phyloP scores from a whole-genome alignment of 2,329 filamentous ascomycete species.

The Sarocladiaceae sp. region DNA sequence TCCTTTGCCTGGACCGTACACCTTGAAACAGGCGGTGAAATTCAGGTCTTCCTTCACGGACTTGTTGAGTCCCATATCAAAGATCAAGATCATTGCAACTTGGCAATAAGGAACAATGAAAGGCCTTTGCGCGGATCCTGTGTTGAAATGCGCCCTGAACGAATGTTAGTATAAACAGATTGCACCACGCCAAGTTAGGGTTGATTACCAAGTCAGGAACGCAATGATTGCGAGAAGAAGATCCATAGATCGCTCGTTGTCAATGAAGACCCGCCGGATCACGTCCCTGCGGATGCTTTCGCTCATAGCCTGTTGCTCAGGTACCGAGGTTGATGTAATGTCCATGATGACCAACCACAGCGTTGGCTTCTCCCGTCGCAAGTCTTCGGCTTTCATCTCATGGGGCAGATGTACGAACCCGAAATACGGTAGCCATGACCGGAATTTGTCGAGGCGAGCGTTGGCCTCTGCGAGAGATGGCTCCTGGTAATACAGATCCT shows the following conservation, averaged over 20 bases:
- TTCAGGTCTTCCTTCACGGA: constrained; percentile 30
- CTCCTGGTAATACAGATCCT: constrained; percentile 14
- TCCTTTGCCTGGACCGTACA: constrained; percentile 21
- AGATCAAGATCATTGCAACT: constrained; percentile 37
- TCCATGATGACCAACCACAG: constrained; percentile 47
- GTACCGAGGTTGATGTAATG: constrained; percentile 36
- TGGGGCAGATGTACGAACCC: constrained; percentile 40
- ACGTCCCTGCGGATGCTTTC: constrained; percentile 39
- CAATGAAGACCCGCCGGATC: constrained; percentile 40
- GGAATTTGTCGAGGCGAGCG: constrained; percentile 35
- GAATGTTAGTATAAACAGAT: constrained; percentile 9
- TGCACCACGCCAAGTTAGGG: constrained; percentile 23
- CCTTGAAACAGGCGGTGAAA: constrained; percentile 30
- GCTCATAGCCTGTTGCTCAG: constrained; percentile 34
- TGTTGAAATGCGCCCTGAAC: constrained; percentile 18
- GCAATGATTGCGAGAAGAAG: constrained; percentile 46
- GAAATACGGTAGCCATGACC: constrained; percentile 35
- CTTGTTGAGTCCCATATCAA: constrained; percentile 42
- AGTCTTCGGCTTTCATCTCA: constrained; percentile 29
- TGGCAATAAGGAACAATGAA: constrained; percentile 40
- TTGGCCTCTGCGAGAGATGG: constrained; percentile 33
- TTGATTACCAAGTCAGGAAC: constrained; percentile 39
- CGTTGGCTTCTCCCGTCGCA: constrained; percentile 40
- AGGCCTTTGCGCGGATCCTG: constrained; percentile 31
- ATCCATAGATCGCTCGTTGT: constrained; percentile 47